phyloP scores from a whole-genome alignment of 306 rosid genomes.

The Vigna nakashimae region DNA sequence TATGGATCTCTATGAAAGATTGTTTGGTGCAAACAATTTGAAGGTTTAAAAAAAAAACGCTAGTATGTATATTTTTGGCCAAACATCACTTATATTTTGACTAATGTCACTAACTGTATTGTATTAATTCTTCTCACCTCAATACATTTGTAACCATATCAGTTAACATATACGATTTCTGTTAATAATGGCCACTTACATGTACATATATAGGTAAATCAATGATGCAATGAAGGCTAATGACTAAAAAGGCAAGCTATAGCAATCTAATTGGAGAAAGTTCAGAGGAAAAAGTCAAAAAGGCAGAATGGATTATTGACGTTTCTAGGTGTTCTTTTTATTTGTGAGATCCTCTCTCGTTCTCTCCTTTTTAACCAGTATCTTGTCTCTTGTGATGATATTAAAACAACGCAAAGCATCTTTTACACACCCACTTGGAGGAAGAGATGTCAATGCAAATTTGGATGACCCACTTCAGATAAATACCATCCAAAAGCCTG shows the following conservation, averaged over 20 bases:
- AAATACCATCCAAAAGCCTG: constrained; percentile 43
- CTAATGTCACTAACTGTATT: no score
- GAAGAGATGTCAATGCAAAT: constrained; percentile 53
- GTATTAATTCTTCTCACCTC: no score
- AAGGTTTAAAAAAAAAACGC: no score
- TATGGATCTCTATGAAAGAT: no score
- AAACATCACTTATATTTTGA: no score
- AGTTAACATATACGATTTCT: no score
- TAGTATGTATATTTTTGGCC: no score
- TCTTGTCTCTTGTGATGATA: constrained; percentile 37
- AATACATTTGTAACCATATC: no score
- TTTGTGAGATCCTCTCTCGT: constrained; percentile 16
- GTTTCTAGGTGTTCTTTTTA: constrained; percentile 5
- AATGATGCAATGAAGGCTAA: background rate
- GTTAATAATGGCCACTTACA: no score
- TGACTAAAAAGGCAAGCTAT: background rate
- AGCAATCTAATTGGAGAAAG: constrained; percentile 5
- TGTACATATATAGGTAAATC: background rate
- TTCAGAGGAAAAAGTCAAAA: background rate
- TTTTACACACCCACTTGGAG: constrained; percentile 32
- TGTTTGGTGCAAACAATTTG: no score
- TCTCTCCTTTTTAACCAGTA: background rate
- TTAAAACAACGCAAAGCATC: constrained; percentile 9
- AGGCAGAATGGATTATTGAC: constrained; percentile 38
- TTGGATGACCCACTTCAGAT: constrained; percentile 53